Evolutionary conservation across 805 yeast genomes (phyloP), one percentile per base, ranked within the genome.

Genomic region (Saitoella complicata): DNA sequence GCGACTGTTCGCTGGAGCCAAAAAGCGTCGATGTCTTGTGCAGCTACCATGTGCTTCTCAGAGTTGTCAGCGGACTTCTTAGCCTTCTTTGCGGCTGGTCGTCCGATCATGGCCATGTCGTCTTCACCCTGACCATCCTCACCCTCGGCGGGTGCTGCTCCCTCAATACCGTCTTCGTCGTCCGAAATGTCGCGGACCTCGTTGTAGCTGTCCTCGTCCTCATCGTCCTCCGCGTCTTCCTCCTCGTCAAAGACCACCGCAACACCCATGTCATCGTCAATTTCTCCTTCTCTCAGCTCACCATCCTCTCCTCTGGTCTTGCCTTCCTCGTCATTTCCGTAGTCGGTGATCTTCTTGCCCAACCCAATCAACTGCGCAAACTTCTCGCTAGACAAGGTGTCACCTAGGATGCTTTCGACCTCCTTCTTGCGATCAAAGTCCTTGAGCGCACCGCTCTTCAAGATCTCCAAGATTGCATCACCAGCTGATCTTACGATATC

Each of bases 401-500:
- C 45, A 7, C 61, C 73, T 48, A 85, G 54, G 1, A 76, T 64
- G 4, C 64, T 68, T 44, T 75, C 75, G 2, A 81, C 55, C 40
- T 68, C 70, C n/a, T 58, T 55, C 41, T 73, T 73, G 49, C 72
- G 72, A 6, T 61, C 63, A 3, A 53, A 50, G 12, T 72, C 76
- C 1, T 67, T 59, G 1, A 60, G 46, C 1, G 59, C 63, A 1
- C 68, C 75, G 42, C 67, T 65, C 52, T 72, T 76, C 47, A 80
- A 53, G 1, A 70, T 60, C 49, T 72, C 79, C 37, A 83, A 53
- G 0, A 78, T 55, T 3, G 78, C 64, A 56, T 82, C 91, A 1
- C 84, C 74, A 4, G 86, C 82, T 3, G 91, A 78, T 13, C 76
- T 57, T 2, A 85, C 68, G 1, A 76, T 72, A 38, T 76, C 82